Evolutionary conservation across 2,329 filamentous ascomycete genomes (phyloP), one percentile per base, ranked within the genome.

Genomic region (Chrysoporthe deuterocubensis): DNA sequence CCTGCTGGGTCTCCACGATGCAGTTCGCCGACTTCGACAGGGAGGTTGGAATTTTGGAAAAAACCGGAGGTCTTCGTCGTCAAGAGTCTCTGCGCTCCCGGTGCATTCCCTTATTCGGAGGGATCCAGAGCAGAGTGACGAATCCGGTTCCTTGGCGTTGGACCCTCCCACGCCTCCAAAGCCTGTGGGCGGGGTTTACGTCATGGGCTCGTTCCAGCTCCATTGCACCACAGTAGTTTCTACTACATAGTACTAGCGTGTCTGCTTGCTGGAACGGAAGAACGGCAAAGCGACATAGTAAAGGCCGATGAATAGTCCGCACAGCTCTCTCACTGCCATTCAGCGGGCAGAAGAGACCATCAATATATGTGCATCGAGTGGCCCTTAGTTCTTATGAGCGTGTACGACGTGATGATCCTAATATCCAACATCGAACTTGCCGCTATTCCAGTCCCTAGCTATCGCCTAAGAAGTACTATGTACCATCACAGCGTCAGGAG

Each of bases 131-230:
- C 18, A 9, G 21, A 37, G 54, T 57, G 54, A 57, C 54, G 54
- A 57, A 57, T 57, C 54, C 32, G 16, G 54, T 57, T 57, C 34
- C 34, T 40, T 57, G 54, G 54, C 54, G 54, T 32, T 13, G 34
- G 32, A 57, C 34, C 54, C 21, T 43, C n/a, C 9, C 42, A 34
- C 5, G 26, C 26, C 26, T 18, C 44, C 44, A 48, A 48, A 13
- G 21, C 59, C 43, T 32, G 59, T 61, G 42, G 48, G 42, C 43
- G 59, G 59, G 43, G 59, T 48, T n/a, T 61, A 61, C 59, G 59
- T 61, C 59, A 61, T 61, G 43, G 43, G 21, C 13, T 40, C 9
- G 37, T 40, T 9, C 42, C 42, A 48, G 43, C 42, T 46, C 43
- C 59, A 46, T 61, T 37, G 43, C 7, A 32, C 2, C 44, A 34